Conservation (phyloP, 352 stramenopile genomes). For the Phytophthora agathidicida region DNA sequence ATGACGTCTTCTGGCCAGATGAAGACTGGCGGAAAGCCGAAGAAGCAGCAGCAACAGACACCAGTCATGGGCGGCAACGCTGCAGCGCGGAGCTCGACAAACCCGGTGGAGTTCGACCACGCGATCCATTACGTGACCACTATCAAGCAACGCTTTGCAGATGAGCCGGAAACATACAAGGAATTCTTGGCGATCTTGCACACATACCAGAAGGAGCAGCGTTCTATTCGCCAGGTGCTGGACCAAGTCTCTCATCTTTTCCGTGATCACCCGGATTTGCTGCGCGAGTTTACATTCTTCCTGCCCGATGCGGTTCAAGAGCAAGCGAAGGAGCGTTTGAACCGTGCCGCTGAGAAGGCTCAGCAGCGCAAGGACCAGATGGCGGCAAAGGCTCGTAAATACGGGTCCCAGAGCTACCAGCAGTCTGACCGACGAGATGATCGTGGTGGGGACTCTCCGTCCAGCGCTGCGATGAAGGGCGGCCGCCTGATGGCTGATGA, state of each 20-base stretch:
- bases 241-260: slow-evolving; percentile 99
- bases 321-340: slow-evolving; percentile 95
- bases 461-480: slow-evolving; percentile 60
- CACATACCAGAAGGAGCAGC: slow-evolving; percentile 99
- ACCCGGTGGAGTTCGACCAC: slow-evolving; percentile 99
- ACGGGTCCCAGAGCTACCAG: slow-evolving; percentile 41
- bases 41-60: slow-evolving; percentile 60
- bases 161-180: slow-evolving; percentile 98
- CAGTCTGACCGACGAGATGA: slow-evolving; percentile 53
- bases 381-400: slow-evolving; percentile 57
- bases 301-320: slow-evolving; percentile 98
- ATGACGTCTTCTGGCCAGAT: slow-evolving; percentile 37
- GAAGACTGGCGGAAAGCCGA: slow-evolving; percentile 51
- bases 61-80: slow-evolving; percentile 33
- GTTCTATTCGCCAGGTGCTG: slow-evolving; percentile 97
- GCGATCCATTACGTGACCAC: slow-evolving; percentile 99
- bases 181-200: slow-evolving; percentile 99
- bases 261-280: slow-evolving; percentile 98
- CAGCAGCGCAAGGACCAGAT: slow-evolving; percentile 88
- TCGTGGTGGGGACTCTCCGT: slow-evolving; percentile 55
- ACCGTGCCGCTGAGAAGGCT: slow-evolving; percentile 94
- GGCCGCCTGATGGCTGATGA: slow-evolving; percentile 48
- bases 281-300: slow-evolving; percentile 99
- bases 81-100: slow-evolving; percentile 54
- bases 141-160: slow-evolving; percentile 98